A percentile compares a stretch with the other conserved stretches of the same genome.
Evolutionary conservation across 2,329 filamentous ascomycete genomes (phyloP).

Genomic region (Teratosphaeria destructans): DNA sequence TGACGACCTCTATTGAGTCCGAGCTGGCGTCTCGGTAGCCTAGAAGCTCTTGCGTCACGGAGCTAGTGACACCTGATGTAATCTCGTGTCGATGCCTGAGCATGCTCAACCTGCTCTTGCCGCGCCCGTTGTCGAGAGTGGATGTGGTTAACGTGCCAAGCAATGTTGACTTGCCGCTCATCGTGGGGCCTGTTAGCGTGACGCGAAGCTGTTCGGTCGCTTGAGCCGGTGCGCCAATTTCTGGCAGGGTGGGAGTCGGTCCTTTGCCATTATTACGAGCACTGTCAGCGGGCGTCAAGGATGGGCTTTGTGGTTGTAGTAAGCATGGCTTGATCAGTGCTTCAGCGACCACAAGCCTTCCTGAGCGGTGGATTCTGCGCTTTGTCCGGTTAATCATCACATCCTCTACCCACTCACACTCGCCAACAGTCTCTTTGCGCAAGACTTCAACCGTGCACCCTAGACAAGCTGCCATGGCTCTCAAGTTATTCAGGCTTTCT

Average conservation of each 20-base stretch:
- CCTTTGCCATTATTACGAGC: conserved; percentile 2
- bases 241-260: background rate
- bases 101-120: conserved; percentile 77
- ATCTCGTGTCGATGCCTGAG: conserved; percentile 92
- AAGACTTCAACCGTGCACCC: conserved; percentile 77
- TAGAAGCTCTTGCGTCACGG: conserved; percentile 84
- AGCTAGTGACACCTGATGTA: conserved; percentile 82
- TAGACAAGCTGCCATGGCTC: conserved; percentile 83
- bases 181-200: conserved; percentile 79
- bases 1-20: conserved; percentile 48
- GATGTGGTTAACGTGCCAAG: conserved; percentile 82
- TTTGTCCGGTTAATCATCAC: conserved; percentile 9
- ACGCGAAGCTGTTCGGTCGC: conserved; percentile 66
- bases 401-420: conserved; percentile 62
- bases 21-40: conserved; percentile 50
- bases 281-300: background rate
- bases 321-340: conserved; percentile 69
- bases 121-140: conserved; percentile 80
- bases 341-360: conserved; percentile 75
- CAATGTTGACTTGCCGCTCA: conserved; percentile 84
- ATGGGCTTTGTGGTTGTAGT: conserved; percentile 15
- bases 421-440: conserved; percentile 72
- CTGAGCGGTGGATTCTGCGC: conserved; percentile 30
- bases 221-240: background rate
- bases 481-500: conserved; percentile 75